Evolutionary conservation across 805 yeast genomes (phyloP).

Genomic region (Kuraishia molischiana): DNA sequence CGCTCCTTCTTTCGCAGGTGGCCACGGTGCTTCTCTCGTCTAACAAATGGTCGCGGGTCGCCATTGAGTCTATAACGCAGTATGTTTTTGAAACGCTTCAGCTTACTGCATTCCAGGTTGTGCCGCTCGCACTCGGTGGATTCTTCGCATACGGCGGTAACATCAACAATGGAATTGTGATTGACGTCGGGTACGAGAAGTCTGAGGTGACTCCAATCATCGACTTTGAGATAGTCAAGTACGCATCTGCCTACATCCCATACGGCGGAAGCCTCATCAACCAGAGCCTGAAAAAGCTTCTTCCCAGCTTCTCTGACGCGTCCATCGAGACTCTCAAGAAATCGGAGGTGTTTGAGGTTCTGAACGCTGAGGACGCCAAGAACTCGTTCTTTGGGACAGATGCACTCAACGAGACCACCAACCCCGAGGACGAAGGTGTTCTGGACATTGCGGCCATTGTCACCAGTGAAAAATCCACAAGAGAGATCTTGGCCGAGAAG

Average conservation of each 20-base stretch:
- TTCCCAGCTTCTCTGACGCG: slow-evolving; percentile 44
- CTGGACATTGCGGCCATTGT: slow-evolving; percentile 88
- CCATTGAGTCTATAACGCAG: slow-evolving; percentile 62
- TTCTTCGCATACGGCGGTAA: slow-evolving; percentile 68
- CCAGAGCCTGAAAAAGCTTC: slow-evolving; percentile 32
- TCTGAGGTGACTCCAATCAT: slow-evolving; percentile 76
- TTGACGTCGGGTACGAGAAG: slow-evolving; percentile 71
- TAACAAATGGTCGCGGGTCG: slow-evolving; percentile 56
- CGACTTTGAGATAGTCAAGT: slow-evolving; percentile 39
- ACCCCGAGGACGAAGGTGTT: slow-evolving; percentile 49
- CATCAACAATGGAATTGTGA: slow-evolving; percentile 55
- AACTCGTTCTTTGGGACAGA: slow-evolving; percentile 54
- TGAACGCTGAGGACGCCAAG: slow-evolving; percentile 55
- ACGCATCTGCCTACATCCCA: slow-evolving; percentile 1
- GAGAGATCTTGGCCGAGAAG: slow-evolving; percentile 29
- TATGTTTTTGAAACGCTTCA: slow-evolving; percentile 68
- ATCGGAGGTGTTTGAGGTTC: slow-evolving; percentile 71
- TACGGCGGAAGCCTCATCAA: slow-evolving; percentile 68
- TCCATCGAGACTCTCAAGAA: slow-evolving; percentile 71
- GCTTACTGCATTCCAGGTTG: slow-evolving; percentile 59
- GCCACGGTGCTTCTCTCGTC: slow-evolving; percentile 66
- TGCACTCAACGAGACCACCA: slow-evolving; percentile 23
- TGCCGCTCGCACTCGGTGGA: slow-evolving; percentile 61
- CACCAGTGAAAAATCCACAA: slow-evolving; percentile 57
- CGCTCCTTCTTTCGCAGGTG: slow-evolving; percentile 26